These are phyloP conservation scores for Neurospora sp. DNA, from an alignment of 495 filamentous ascomycete species.

Conservation along the genomic window DNA sequence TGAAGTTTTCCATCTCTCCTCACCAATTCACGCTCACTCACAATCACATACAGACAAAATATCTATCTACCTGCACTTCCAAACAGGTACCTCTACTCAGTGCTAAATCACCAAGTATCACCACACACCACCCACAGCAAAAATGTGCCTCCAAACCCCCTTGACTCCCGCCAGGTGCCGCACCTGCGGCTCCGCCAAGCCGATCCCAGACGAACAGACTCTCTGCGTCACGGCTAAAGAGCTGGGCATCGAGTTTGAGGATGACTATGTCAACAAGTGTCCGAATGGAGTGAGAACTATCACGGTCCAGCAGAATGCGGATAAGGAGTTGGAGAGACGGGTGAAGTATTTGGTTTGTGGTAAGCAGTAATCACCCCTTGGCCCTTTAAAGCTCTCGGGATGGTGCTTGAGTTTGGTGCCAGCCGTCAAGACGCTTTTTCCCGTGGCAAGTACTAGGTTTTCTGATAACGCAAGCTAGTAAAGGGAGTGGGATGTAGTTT, in stretches of 20 bases:
- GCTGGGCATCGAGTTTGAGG: background rate
- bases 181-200: background rate
- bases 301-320: background rate
- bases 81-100: background rate
- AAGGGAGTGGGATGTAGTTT: background rate
- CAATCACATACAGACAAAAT: background rate
- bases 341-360: background rate
- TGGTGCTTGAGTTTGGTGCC: fast-evolving
- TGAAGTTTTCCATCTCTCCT: background rate
- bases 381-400: background rate
- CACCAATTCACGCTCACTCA: background rate
- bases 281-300: background rate
- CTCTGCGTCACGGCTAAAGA: background rate
- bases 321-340: background rate
- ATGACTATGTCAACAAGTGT: background rate
- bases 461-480: background rate
- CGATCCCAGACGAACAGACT: background rate
- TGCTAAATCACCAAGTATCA: background rate
- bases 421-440: background rate
- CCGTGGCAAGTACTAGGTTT: background rate
- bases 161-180: background rate
- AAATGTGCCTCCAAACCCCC: background rate
- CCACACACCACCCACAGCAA: background rate
- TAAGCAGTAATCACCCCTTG: background rate
- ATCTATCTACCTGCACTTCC: background rate